A percentile compares a stretch with the other conserved stretches of the same genome.
phyloP scores from a whole-genome alignment of 2,329 filamentous ascomycete species.

The Talaromyces funiculosus region DNA sequence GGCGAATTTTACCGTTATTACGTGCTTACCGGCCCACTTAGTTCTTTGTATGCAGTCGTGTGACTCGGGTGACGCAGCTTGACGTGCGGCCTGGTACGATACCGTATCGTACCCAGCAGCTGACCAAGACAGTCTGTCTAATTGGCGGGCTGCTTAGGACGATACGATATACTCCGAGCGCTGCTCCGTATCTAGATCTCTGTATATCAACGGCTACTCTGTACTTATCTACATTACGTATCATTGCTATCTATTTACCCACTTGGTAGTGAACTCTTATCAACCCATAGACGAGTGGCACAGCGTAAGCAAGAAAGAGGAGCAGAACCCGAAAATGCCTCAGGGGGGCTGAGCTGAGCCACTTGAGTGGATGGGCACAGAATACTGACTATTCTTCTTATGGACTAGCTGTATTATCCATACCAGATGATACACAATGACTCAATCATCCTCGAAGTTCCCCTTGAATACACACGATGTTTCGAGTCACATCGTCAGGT shows the following conservation, averaged over 20 bases:
- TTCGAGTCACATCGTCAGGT: background rate
- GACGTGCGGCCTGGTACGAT: constrained; percentile 26
- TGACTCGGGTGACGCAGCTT: constrained; percentile 21
- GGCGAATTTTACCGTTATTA: background rate
- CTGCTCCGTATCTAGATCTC: background rate
- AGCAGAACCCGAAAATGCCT: constrained; percentile 7
- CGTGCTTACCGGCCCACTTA: constrained; percentile 31
- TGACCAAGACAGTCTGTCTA: background rate
- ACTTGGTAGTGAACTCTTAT: background rate
- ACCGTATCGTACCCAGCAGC: constrained; percentile 19
- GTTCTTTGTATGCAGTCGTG: constrained; percentile 18
- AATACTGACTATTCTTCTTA: background rate
- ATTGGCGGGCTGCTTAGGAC: background rate
- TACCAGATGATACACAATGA: background rate
- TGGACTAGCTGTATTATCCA: background rate
- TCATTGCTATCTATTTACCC: background rate
- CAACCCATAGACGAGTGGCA: background rate
- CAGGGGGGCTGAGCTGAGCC: constrained; percentile 11
- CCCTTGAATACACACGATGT: background rate
- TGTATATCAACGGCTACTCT: background rate
- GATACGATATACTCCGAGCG: background rate
- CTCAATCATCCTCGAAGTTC: background rate
- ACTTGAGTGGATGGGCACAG: background rate
- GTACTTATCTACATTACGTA: background rate
- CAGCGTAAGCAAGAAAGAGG: background rate